Evolutionary conservation across 371 early-diverging fungal species (phyloP).

Genomic region (Mucor plumbeus): DNA sequence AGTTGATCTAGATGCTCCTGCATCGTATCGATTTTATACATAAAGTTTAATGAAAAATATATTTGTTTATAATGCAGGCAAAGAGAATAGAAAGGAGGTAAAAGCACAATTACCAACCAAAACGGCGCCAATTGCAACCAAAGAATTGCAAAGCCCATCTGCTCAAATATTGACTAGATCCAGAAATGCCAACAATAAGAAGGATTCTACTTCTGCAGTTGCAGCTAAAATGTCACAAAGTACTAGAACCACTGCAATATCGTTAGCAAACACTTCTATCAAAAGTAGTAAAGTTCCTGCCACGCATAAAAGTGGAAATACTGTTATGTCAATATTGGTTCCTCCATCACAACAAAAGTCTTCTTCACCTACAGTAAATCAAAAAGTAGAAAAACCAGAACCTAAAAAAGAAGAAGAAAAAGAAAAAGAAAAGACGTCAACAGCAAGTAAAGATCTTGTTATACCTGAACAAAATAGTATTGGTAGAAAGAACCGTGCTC

Average conservation of each 20-base stretch:
- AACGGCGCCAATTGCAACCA: neutral
- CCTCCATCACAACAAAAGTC: neutral
- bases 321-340: neutral
- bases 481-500: neutral
- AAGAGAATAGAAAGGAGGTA: conserved; percentile 11
- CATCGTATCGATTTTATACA: neutral
- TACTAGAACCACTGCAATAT: neutral
- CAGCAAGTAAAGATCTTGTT: neutral
- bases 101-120: neutral
- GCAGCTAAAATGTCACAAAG: neutral
- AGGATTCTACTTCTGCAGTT: conserved; percentile 2
- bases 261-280: neutral
- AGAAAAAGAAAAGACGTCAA: neutral
- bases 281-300: neutral
- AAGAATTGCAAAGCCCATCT: conserved; percentile 7
- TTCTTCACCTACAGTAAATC: neutral
- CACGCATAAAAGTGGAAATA: neutral
- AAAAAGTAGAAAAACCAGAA: neutral
- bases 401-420: neutral
- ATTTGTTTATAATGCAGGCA: conserved; percentile 10
- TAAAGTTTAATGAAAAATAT: neutral
- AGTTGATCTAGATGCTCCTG: conserved; percentile 7
- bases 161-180: conserved; percentile 14
- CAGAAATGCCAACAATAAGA: conserved; percentile 1
- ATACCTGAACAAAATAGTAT: neutral